Evolutionary conservation across 495 filamentous ascomycete genomes (phyloP).

Genomic region (Xylaria scruposa): DNA sequence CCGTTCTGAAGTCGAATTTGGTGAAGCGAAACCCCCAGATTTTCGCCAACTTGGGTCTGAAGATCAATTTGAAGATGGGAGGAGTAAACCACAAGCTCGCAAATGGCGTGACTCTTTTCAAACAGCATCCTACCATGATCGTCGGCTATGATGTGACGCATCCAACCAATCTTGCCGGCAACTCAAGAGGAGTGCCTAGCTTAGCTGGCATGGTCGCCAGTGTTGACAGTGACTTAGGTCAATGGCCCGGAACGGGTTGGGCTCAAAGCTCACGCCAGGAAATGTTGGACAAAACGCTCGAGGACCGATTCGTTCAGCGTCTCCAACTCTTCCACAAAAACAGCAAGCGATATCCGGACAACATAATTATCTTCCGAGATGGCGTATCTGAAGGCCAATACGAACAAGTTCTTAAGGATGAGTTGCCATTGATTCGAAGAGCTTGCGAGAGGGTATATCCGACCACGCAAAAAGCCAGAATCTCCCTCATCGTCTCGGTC

Average conservation of each 20-base stretch:
- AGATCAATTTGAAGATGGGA: slow-evolving; percentile 86
- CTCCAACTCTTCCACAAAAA: slow-evolving; percentile 66
- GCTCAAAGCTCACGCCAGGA: slow-evolving; percentile 63
- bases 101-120: slow-evolving; percentile 59
- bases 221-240: slow-evolving; percentile 63
- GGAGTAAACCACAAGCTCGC: slow-evolving; percentile 74
- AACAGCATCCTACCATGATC: slow-evolving; percentile 70
- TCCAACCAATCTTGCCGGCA: slow-evolving; percentile 72
- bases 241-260: slow-evolving; percentile 72
- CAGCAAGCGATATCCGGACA: slow-evolving; percentile 64
- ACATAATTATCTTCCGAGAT: slow-evolving; percentile 88
- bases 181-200: slow-evolving; percentile 61
- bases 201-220: slow-evolving; percentile 80
- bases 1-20: slow-evolving; percentile 62
- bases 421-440: slow-evolving; percentile 49
- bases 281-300: slow-evolving; percentile 65
- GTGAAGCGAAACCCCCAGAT: slow-evolving; percentile 54
- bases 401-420: slow-evolving; percentile 61
- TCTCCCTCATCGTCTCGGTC: slow-evolving; percentile 72
- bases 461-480: slow-evolving; percentile 55
- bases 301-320: slow-evolving; percentile 62
- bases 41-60: slow-evolving; percentile 77
- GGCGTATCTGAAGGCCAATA: slow-evolving; percentile 92
- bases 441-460: slow-evolving; percentile 68
- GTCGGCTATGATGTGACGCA: slow-evolving; percentile 90